These are phyloP conservation scores for Dorcoceras hygrometricum DNA, from an alignment of 257 asterid species.

Conservation along the genomic window DNA sequence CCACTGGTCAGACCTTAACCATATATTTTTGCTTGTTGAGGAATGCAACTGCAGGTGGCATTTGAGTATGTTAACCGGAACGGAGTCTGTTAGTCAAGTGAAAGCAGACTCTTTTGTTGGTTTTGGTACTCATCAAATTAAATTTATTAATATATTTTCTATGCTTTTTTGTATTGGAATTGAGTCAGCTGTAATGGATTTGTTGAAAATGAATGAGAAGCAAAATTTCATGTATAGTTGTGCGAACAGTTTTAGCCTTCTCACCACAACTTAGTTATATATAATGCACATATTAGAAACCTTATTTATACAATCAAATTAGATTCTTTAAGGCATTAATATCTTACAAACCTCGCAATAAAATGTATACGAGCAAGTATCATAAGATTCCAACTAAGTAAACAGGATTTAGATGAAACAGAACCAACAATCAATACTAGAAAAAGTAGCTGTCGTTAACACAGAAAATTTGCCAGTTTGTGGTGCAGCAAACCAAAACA, in stretches of 20 bases:
- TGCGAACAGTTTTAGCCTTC: background rate
- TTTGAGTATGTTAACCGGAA: background rate
- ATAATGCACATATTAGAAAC: too few species aligned
- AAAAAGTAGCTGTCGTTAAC: background rate
- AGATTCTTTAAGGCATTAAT: too few species aligned
- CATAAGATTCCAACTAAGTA: background rate
- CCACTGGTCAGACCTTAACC: background rate
- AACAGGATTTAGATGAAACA: background rate
- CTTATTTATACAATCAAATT: background rate
- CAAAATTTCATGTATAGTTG: background rate
- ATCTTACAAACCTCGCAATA: background rate
- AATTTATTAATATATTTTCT: too few species aligned
- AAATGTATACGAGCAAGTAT: too few species aligned
- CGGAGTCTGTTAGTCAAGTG: background rate
- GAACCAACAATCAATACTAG: background rate
- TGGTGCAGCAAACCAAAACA: slow-evolving; percentile 22
- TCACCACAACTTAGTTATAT: background rate
- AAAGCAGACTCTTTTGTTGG: background rate
- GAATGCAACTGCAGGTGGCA: background rate
- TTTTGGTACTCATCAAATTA: background rate
- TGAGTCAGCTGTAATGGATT: background rate
- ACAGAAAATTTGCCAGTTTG: slow-evolving; percentile 9
- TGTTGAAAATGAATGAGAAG: background rate
- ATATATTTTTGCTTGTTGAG: background rate
- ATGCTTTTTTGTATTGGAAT: background rate